phyloP scores from a whole-genome alignment of 495 filamentous ascomycete genomes.

The Bombardia bombarda region DNA sequence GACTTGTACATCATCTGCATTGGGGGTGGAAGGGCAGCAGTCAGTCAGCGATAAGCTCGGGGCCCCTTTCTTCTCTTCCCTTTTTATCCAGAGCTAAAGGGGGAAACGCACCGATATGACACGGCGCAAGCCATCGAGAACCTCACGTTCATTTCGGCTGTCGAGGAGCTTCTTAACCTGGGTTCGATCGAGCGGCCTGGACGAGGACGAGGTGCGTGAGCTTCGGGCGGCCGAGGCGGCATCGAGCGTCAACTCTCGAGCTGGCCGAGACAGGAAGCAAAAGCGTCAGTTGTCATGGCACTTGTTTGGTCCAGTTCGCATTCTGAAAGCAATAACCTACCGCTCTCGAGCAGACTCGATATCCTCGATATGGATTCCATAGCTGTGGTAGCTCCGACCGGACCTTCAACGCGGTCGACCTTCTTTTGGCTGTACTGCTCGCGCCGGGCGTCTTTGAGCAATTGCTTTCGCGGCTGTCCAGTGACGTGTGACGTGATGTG shows the following conservation, averaged over 20 bases:
- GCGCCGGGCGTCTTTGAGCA: too few species aligned
- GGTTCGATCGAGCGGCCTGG: slow-evolving; percentile 40
- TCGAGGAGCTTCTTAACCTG: slow-evolving; percentile 93
- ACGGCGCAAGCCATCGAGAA: slow-evolving; percentile 82
- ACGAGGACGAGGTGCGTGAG: slow-evolving; percentile 35
- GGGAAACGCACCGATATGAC: slow-evolving; percentile 68
- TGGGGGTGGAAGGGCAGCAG: not conserved
- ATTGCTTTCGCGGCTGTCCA: not conserved
- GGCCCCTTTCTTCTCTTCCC: too few species aligned
- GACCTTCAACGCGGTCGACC: too few species aligned
- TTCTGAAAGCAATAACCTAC: slow-evolving; percentile 51
- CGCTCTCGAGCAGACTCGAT: slow-evolving; percentile 86
- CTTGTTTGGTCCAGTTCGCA: too few species aligned
- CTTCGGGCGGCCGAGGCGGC: slow-evolving; percentile 73
- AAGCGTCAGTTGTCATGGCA: not conserved
- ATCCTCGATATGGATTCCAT: slow-evolving; percentile 97
- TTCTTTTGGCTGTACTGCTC: too few species aligned
- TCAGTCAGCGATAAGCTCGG: too few species aligned
- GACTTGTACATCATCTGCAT: slow-evolving; percentile 84
- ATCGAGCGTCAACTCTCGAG: slow-evolving; percentile 93
- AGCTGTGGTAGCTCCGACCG: too few species aligned
- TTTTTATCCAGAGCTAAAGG: not conserved
- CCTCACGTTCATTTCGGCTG: slow-evolving; percentile 85
- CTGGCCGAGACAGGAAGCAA: slow-evolving; percentile 48
- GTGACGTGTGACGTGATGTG: slow-evolving; percentile 29